Conservation (phyloP, 192 early-diverging fungal species). For the Jimgerdemannia flammicorona region DNA sequence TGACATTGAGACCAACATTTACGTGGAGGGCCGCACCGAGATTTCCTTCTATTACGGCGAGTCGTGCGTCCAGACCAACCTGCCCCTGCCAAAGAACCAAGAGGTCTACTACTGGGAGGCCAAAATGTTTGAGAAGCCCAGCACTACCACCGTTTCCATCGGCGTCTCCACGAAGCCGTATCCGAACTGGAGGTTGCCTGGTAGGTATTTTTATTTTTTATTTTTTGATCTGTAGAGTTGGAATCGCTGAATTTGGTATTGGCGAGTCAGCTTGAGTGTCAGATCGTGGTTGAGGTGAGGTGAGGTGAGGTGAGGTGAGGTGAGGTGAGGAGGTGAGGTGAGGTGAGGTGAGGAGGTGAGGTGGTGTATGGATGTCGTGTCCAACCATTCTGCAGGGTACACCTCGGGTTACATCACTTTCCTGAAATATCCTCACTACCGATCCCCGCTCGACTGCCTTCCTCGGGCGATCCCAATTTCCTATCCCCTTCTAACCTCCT, state of each 20-base stretch:
- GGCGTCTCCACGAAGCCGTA: constrained; percentile 48
- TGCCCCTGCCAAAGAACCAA: constrained; percentile 75
- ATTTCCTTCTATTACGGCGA: constrained; percentile 70
- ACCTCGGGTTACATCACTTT: too few species aligned
- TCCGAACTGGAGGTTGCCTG: constrained; percentile 43
- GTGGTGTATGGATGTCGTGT: too few species aligned
- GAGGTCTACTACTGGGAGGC: constrained; percentile 82
- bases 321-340: too few species aligned
- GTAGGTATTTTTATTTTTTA: constrained; percentile 15
- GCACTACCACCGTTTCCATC: constrained; percentile 38
- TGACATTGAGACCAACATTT: constrained; percentile 52
- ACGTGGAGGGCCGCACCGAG: constrained; percentile 69
- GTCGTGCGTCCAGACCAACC: constrained; percentile 74
- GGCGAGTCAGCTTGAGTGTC: too few species aligned
- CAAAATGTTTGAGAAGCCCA: constrained; percentile 34
- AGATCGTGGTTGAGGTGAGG: too few species aligned
- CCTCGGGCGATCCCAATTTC: neutral
- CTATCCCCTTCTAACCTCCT: neutral
- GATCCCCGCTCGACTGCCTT: too few species aligned
- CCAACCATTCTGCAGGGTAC: too few species aligned
- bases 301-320: too few species aligned
- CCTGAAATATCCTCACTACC: too few species aligned
- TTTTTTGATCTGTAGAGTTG: constrained; percentile 1
- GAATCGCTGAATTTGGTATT: neutral
- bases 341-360: too few species aligned